Base-by-base conservation (phyloP, 2,329 filamentous ascomycete genomes). In the Coleophoma eucalyptorum region DNA sequence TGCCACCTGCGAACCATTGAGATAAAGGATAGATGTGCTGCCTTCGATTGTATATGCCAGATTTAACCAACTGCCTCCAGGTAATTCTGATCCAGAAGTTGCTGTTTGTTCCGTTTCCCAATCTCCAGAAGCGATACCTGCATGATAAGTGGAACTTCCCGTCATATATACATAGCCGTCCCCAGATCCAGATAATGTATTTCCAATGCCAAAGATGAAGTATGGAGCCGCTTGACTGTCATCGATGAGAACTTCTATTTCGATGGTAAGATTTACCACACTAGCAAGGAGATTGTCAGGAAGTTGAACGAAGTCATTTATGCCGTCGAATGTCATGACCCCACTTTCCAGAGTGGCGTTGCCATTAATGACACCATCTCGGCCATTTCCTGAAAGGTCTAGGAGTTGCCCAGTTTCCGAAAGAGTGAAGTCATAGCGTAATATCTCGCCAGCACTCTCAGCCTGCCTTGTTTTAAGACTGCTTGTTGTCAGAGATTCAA, bases 401-500 rank as follows among this genome's bases (percentile, higher is more conserved):
- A 38, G 35, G 16, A 38, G 35, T 38, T 38, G 35, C 13, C 16
- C 35, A n/a, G 6, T 18, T n/a, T 38, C 13, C 5, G 16, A n/a
- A 4, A 18, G 16, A 38, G 35, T 38, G 35, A 38, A 38, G 16
- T 38, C 35, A 18, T 38, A 38, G 35, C 35, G 13, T 18, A 38
- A 15, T 6, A 38, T 38, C 35, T n/a, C 35, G 35, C 6, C 16
- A 15, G 7, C 35, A 6, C 5, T 18, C 5, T 12, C 13, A 12
- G 5, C 35, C 13, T 38, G 15, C 13, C 35, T 4, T 5, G 26
- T 8, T 26, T 26, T 26, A 26, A 38, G 35, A 38, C 3, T 3
- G 76, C 67, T 0, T 0, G 55, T 58, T 1, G 59, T 67, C 6
- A 74, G 54, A 33, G 58, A 55, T 2, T 63, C 55, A 11, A 76